These are phyloP conservation scores for Patellifolia procumbens DNA, from an alignment of 179 eudicot species.

Conservation along the genomic window DNA sequence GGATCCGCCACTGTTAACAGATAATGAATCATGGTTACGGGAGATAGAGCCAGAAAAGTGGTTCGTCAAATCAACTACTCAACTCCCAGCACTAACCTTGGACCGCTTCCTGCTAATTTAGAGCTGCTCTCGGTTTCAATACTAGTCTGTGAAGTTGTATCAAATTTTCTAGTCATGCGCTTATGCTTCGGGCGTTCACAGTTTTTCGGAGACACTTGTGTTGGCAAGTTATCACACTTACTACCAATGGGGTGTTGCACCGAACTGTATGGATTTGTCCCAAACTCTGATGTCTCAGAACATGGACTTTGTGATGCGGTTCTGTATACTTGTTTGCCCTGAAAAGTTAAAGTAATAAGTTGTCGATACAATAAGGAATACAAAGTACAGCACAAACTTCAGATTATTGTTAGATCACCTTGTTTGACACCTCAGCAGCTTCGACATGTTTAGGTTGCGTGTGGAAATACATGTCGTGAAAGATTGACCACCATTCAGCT, in stretches of 20 bases:
- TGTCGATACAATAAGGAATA: neutral
- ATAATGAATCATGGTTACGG: neutral
- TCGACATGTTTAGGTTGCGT: constrained; percentile 9
- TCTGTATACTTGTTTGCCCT: constrained; percentile 33
- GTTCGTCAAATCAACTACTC: neutral
- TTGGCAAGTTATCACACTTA: neutral
- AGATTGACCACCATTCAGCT: constrained; percentile 41
- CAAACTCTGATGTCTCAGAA: constrained; percentile 11
- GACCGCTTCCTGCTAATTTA: constrained; percentile 14
- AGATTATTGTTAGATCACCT: constrained; percentile 6
- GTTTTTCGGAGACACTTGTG: constrained; percentile 7
- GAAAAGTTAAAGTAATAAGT: neutral
- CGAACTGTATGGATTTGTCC: constrained; percentile 18
- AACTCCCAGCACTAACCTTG: constrained; percentile 16
- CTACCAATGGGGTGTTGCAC: constrained; percentile 13
- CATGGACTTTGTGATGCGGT: constrained; percentile 7
- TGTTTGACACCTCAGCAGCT: constrained; percentile 13
- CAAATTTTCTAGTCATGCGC: neutral
- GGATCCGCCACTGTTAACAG: too few species aligned
- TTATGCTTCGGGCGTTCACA: constrained; percentile 16
- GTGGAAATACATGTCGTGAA: constrained; percentile 29
- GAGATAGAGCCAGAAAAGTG: neutral
- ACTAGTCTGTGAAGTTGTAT: constrained; percentile 13
- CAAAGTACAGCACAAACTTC: neutral
- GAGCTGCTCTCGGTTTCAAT: constrained; percentile 12